Evolutionary conservation across 1,284 basidiomycete genomes (phyloP).

Genomic region (Malassezia nana): DNA sequence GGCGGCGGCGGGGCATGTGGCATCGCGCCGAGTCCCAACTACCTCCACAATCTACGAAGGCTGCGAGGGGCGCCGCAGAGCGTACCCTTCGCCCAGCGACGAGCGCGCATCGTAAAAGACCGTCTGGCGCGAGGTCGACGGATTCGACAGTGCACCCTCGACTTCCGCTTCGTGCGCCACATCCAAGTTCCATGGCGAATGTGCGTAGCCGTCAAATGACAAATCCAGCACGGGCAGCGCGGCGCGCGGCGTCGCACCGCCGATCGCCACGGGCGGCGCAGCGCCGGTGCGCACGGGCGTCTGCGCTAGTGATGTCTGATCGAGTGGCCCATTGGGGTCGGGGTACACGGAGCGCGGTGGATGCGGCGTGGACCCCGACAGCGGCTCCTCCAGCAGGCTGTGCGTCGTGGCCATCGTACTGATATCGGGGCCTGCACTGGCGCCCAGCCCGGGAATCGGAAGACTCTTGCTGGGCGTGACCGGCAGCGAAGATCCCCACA

Average conservation of each 20-base stretch:
- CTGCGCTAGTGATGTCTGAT: neutral
- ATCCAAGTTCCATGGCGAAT: neutral
- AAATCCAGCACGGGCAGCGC: neutral
- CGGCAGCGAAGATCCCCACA: neutral
- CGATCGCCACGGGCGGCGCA: neutral
- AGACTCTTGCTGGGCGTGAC: neutral
- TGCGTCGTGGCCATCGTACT: neutral
- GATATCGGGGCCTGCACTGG: neutral
- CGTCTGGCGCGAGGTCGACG: neutral
- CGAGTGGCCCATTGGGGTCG: neutral
- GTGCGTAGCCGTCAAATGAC: neutral
- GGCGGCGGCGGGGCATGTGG: conserved; percentile 7
- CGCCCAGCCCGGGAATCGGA: neutral
- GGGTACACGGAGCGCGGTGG: neutral
- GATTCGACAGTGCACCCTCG: neutral
- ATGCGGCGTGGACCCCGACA: neutral
- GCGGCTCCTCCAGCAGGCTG: neutral
- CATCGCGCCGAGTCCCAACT: neutral
- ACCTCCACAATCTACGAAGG: neutral
- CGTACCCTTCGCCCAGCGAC: neutral
- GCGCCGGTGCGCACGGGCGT: neutral
- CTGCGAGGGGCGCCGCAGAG: neutral
- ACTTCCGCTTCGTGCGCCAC: neutral
- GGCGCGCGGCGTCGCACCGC: neutral
- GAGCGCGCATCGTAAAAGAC: conserved; percentile 11